These are phyloP conservation scores for Populus alba DNA, from an alignment of 345 rosid genomes.

Conservation along the genomic window DNA sequence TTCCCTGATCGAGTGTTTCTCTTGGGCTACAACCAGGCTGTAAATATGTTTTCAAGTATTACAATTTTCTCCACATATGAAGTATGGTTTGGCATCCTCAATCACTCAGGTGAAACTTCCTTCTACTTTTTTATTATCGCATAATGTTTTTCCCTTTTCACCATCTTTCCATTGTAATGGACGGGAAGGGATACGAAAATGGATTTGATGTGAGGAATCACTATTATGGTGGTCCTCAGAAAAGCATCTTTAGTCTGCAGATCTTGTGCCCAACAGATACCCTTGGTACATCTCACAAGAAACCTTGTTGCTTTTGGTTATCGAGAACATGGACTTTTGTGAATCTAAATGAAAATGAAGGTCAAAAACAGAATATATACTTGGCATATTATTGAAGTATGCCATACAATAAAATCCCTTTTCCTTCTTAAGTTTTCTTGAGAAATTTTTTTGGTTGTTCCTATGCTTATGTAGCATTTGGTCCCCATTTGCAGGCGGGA, in stretches of 20 bases:
- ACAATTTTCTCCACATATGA: slow-evolving; percentile 16
- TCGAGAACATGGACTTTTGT: slow-evolving; percentile 13
- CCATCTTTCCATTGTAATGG: slow-evolving; percentile 11
- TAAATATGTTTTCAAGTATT: slow-evolving; percentile 8
- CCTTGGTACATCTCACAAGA: slow-evolving; percentile 26
- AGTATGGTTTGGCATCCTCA: slow-evolving; percentile 16
- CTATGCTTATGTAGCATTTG: slow-evolving; percentile 32
- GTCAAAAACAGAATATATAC: slow-evolving; percentile 12
- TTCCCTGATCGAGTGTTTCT: not conserved
- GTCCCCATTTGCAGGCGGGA: slow-evolving; percentile 63
- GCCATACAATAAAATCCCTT: slow-evolving; percentile 12
- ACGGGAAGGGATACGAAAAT: slow-evolving; percentile 12
- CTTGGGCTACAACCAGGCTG: slow-evolving; percentile 15
- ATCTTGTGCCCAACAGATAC: slow-evolving; percentile 18
- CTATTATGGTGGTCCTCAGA: slow-evolving; percentile 40
- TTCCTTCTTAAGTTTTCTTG: slow-evolving; percentile 15
- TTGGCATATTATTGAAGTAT: slow-evolving; percentile 25
- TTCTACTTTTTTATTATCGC: not conserved
- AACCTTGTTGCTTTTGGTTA: slow-evolving; percentile 19
- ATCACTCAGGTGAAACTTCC: slow-evolving; percentile 21
- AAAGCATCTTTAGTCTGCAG: slow-evolving; percentile 8
- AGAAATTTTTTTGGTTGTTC: slow-evolving; percentile 22
- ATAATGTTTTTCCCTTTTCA: slow-evolving; percentile 11
- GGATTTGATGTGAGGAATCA: slow-evolving; percentile 24
- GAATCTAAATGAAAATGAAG: slow-evolving; percentile 25